phyloP scores from a whole-genome alignment of 2,329 filamentous ascomycete species.

The Cercospora janseana region DNA sequence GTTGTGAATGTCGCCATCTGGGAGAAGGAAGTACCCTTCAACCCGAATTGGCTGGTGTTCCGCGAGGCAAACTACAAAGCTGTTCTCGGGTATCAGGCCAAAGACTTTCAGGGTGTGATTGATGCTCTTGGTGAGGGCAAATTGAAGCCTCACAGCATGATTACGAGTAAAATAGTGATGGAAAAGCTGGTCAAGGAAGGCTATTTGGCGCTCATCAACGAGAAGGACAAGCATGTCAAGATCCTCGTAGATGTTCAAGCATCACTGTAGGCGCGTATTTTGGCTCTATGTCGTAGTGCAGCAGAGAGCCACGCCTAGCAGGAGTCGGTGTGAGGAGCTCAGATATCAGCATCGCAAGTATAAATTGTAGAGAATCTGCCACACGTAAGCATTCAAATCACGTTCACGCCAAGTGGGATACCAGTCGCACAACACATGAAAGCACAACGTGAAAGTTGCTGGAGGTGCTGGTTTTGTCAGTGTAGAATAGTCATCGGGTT shows the following conservation, averaged over 20 bases:
- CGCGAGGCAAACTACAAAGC: constrained; percentile 54
- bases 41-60: constrained; percentile 55
- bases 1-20: constrained; percentile 66
- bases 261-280: constrained; percentile 16
- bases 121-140: constrained; percentile 33
- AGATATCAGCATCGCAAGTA: no score
- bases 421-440: no score
- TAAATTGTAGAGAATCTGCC: no score
- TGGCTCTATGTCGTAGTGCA: no score
- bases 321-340: no score
- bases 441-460: no score
- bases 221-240: constrained; percentile 64
- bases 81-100: constrained; percentile 51
- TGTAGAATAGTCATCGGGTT: no score
- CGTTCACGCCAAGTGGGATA: no score
- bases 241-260: constrained; percentile 53
- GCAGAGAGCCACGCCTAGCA: no score
- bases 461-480: no score
- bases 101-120: constrained; percentile 59
- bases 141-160: constrained; percentile 57
- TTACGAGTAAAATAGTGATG: constrained; percentile 58
- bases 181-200: constrained; percentile 58
- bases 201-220: constrained; percentile 56
- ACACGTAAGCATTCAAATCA: no score
- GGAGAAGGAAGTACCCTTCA: constrained; percentile 55